These are phyloP conservation scores for Mortierella sp. DNA, from an alignment of 371 early-diverging fungal genomes.

Conservation along the genomic window DNA sequence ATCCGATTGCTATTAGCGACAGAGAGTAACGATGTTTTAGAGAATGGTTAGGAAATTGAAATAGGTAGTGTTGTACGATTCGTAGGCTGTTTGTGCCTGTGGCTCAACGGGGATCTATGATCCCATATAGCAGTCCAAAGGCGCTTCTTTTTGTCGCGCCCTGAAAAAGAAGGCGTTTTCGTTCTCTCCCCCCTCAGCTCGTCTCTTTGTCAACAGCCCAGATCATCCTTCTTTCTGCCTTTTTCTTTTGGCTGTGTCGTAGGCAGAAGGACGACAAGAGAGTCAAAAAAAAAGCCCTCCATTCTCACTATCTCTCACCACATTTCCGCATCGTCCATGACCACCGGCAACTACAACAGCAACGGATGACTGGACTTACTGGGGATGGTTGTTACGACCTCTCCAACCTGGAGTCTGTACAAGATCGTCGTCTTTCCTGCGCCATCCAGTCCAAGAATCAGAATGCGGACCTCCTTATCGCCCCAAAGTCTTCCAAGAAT, in stretches of 20 bases:
- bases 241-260: not conserved
- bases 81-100: not conserved
- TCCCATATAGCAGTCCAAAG: no score
- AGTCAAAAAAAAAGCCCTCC: no score
- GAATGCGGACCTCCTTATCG: conserved; percentile 95
- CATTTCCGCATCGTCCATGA: not conserved
- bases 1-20: conserved; percentile 72
- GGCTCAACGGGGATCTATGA: no score
- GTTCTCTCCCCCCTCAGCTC: no score
- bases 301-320: not conserved
- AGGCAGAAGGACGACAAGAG: no score
- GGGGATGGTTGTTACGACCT: conserved; percentile 97
- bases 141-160: no score
- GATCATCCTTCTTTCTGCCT: not conserved
- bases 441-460: conserved; percentile 97
- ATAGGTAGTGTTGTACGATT: not conserved
- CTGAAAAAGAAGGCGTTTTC: no score
- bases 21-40: not conserved
- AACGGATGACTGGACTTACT: conserved; percentile 72
- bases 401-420: conserved; percentile 87
- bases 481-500: conserved; percentile 81
- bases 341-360: no score
- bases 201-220: no score
- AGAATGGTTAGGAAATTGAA: not conserved
- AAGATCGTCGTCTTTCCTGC: conserved; percentile 99